A percentile compares a stretch with the other conserved stretches of the same genome.
These are phyloP conservation scores for Akanthomyces lecanii DNA, from an alignment of 2,329 filamentous ascomycete species.

Conservation along the genomic window DNA sequence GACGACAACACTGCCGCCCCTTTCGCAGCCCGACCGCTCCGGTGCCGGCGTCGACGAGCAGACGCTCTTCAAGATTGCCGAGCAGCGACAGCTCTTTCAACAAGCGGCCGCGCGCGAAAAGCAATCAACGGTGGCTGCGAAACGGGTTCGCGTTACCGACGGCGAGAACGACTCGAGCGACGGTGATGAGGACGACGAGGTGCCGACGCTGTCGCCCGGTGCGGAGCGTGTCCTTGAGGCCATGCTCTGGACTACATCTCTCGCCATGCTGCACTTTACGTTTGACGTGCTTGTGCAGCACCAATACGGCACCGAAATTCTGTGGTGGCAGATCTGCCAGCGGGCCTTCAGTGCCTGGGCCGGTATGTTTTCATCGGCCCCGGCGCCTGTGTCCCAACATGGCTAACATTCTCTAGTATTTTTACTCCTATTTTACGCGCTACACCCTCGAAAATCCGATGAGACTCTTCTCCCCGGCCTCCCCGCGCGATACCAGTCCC, in stretches of 20 bases:
- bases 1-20: slow-evolving; percentile 28
- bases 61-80: slow-evolving; percentile 70
- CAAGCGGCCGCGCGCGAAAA: slow-evolving; percentile 39
- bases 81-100: slow-evolving; percentile 56
- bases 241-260: slow-evolving; percentile 54
- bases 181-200: slow-evolving; percentile 29
- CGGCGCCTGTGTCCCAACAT: slow-evolving; percentile 1
- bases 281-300: slow-evolving; percentile 75
- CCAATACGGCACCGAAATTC: slow-evolving; percentile 67
- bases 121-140: slow-evolving; percentile 23
- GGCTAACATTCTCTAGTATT: slow-evolving; percentile 40
- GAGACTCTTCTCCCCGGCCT: slow-evolving; percentile 48
- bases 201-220: slow-evolving; percentile 35
- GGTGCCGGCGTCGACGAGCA: slow-evolving; percentile 47
- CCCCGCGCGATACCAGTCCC: slow-evolving; percentile 41
- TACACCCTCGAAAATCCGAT: slow-evolving; percentile 51
- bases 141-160: slow-evolving; percentile 8
- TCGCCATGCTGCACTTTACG: slow-evolving; percentile 71
- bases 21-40: slow-evolving; percentile 61
- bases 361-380: slow-evolving; percentile 37
- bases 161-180: slow-evolving; percentile 27
- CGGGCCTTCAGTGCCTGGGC: slow-evolving; percentile 51
- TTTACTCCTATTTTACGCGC: slow-evolving; percentile 49
- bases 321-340: slow-evolving; percentile 51
- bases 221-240: slow-evolving; percentile 53